Evolutionary conservation across 2,329 filamentous ascomycete genomes (phyloP), one percentile per base, ranked within the genome.

Genomic region (Leptographium lundbergii): DNA sequence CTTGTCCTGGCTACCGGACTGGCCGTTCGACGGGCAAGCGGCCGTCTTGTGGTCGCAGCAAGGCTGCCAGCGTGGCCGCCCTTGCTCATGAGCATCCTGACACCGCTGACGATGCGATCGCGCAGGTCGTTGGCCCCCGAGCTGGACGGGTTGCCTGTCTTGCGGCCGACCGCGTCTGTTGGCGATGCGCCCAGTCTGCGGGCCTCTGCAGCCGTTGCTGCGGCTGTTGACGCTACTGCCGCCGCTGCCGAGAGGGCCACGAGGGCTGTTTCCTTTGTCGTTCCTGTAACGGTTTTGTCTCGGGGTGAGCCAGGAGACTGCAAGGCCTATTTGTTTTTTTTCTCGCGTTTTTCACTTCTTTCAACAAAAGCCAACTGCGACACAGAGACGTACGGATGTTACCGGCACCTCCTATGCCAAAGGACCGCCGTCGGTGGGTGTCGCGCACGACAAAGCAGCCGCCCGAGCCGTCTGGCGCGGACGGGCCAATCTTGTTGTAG

Each of bases 321-420:
- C 32, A 32, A 9, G 10, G 10, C 9, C 4, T 29, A 29, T 29
- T 29, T 29, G 4, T 29, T 29, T 29, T 29, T 7, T 29, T 7
- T 29, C 7, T 29, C 7, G 4, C 27, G 4, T 29, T 29, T 29
- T 11, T 13, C 10, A 5, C 34, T 13, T 36, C 34, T 11, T 13
- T 36, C 34, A 10, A 13, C 6, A 10, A 32, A 10, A 10, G 29
- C 34, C 34, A 36, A 10, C 34, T 54, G 10, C 27, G 22, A n/a
- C 6, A 14, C 9, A 4, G 6, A 22, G 3, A 54, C 61, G 6
- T 42, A 60, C 61, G 55, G 39, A 62, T 62, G 42, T 62, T 62
- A 14, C 61, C 61, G 11, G 61, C 61, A 11, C 61, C 59, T 22
- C 61, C 61, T 14, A 62, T 62, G 52, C 61, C 61, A 55, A 62